Conservation (phyloP, 192 early-diverging fungal species). For the Cladochytrium replicatum region DNA sequence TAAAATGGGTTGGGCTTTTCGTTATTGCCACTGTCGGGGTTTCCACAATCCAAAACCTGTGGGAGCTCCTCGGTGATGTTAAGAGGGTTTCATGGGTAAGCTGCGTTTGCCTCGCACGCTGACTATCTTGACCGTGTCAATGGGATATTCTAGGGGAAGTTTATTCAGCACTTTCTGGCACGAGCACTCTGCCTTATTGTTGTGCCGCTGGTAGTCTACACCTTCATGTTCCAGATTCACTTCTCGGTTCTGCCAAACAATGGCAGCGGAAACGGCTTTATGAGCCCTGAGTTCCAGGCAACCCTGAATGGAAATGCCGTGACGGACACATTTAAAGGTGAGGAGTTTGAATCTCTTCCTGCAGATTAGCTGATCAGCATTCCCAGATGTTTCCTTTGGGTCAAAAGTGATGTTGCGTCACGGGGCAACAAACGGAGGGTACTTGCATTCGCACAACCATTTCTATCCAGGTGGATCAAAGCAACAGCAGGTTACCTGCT, state of each 20-base stretch:
- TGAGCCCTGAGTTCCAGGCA: constrained; percentile 45
- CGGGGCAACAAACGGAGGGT: constrained; percentile 60
- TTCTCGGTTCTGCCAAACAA: constrained; percentile 31
- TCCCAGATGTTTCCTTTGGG: constrained; percentile 52
- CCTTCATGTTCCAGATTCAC: constrained; percentile 34
- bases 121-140: constrained; percentile 3
- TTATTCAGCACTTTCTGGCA: constrained; percentile 33
- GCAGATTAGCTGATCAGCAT: not conserved
- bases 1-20: constrained; percentile 50
- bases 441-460: constrained; percentile 60
- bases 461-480: constrained; percentile 68
- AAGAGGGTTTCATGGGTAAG: constrained; percentile 18
- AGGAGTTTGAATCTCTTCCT: not conserved
- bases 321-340: constrained; percentile 17
- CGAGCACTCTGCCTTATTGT: constrained; percentile 36
- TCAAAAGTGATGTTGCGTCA: constrained; percentile 55
- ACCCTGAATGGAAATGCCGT: constrained; percentile 34
- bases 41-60: constrained; percentile 34
- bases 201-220: constrained; percentile 36
- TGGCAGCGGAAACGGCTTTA: constrained; percentile 32
- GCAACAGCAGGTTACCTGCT: constrained; percentile 54
- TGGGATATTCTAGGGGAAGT: constrained; percentile 15
- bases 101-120: not conserved
- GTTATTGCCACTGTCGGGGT: constrained; percentile 39
- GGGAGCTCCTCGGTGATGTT: constrained; percentile 33